Conservation (phyloP, 768 basidiomycete genomes). For the Serendipita sp. region DNA sequence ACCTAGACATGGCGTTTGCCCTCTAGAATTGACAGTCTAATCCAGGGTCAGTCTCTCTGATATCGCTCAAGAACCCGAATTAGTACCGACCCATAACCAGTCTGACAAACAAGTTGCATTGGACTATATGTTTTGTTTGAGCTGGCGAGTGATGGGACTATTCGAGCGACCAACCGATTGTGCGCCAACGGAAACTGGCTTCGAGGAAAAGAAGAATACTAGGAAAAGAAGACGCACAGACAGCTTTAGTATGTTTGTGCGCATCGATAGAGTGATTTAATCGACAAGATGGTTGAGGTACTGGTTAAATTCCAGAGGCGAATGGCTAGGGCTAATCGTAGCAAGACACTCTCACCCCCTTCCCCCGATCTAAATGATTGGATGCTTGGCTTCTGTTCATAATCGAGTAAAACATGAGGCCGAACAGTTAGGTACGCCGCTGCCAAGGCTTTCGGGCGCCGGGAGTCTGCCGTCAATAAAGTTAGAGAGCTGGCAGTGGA, state of each 20-base stretch:
- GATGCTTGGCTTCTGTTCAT: too few species aligned
- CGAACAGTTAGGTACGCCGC: too few species aligned
- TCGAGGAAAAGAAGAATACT: not conserved
- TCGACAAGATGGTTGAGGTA: too few species aligned
- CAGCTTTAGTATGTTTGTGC: not conserved
- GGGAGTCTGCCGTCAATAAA: too few species aligned
- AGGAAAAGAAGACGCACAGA: not conserved
- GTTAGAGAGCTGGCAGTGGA: too few species aligned
- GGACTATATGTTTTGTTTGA: not conserved
- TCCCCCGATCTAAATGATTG: too few species aligned
- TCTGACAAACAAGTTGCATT: not conserved
- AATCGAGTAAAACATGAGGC: too few species aligned
- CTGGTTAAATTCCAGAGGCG: too few species aligned
- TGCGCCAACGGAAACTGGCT: not conserved
- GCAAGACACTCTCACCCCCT: too few species aligned
- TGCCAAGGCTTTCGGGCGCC: too few species aligned
- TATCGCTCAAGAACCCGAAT: not conserved
- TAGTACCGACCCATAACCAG: not conserved
- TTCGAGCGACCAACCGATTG: not conserved
- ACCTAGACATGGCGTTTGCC: not conserved
- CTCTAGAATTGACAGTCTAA: not conserved
- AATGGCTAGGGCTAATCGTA: too few species aligned
- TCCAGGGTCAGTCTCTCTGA: not conserved
- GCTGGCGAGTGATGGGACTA: not conserved
- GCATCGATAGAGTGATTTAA: not conserved